These are phyloP conservation scores for Triangularia verruculosa DNA, from an alignment of 2,329 filamentous ascomycete species.

Conservation along the genomic window DNA sequence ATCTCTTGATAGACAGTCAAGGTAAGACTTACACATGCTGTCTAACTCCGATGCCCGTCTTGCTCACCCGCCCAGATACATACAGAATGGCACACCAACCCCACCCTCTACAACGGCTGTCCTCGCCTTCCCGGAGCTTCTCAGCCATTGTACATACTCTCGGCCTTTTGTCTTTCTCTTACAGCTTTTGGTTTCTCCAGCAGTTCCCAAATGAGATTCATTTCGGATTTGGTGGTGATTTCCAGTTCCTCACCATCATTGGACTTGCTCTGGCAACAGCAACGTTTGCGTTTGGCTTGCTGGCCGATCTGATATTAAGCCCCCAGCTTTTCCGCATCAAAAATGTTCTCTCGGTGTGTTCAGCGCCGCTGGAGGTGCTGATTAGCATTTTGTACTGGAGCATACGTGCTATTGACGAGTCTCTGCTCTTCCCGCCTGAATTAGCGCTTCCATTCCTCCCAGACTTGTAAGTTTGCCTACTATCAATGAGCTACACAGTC, in stretches of 20 bases:
- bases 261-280: slow-evolving; percentile 59
- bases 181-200: slow-evolving; percentile 52
- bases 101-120: slow-evolving; percentile 64
- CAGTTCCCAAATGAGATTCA: slow-evolving; percentile 52
- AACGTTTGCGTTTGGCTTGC: slow-evolving; percentile 59
- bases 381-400: slow-evolving; percentile 74
- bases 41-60: neutral
- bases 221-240: slow-evolving; percentile 62
- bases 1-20: neutral
- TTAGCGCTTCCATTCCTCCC: slow-evolving; percentile 53
- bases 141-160: slow-evolving; percentile 61
- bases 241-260: slow-evolving; percentile 73
- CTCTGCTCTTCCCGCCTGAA: slow-evolving; percentile 52
- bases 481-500: neutral
- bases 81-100: slow-evolving; percentile 4
- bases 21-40: neutral
- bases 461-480: slow-evolving; percentile 40
- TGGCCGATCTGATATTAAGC: slow-evolving; percentile 62
- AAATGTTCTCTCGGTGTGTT: slow-evolving; percentile 63
- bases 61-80: neutral
- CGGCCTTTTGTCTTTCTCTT: slow-evolving; percentile 51
- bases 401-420: slow-evolving; percentile 55
- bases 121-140: slow-evolving; percentile 61
- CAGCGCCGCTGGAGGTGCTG: slow-evolving; percentile 67
- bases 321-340: slow-evolving; percentile 61